Base-by-base conservation (phyloP, 139 green algal species). In the Picochlorum sp. region DNA sequence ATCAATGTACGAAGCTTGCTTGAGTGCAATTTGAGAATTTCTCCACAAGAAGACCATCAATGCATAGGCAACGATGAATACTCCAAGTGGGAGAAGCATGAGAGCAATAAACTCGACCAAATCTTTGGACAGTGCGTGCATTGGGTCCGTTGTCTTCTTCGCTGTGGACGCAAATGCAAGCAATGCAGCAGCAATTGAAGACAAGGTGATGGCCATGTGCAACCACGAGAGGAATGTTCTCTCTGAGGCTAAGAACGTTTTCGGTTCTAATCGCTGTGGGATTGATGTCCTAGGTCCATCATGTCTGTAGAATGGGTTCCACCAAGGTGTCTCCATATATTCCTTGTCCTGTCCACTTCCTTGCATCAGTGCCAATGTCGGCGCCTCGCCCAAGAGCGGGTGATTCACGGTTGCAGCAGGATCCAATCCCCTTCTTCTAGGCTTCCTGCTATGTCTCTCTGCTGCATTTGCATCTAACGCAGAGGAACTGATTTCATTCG, bases 161-260 rank as follows among this genome's bases (percentile, higher is more conserved):
- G 66, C 55, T 15, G 28, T 34, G 16, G 58, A 64, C 1, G 76
- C 76, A 68, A 91, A 93, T 45, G 81, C 81, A 28, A 92, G 79
- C 74, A 95, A 79, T n/a, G 84, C 85, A 3, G 85, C 77, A 4
- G 73, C 79, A 57, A 95, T 89, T 51, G 79, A 86, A 10, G 85
- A 86, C 11, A 95, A 66, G 10, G 88, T 95, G 66, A 96, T 81
- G 4, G 83, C 76, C 92, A 97, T 97, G 77, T 96, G 85, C 51
- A 97, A 77, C 92, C 92, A 98, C 9, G 83, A 83, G 56, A 98
- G 76, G 76, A 97, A 96, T 49, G 91, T 97, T 64, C 92, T 83
- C 78, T 97, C 92, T 68, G 95, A 95, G 65, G 92, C 92, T 57
- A 98, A 91, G 65, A 95, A 97, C 2, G 88, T 75, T 79, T 98